Evolutionary conservation across 148 eudicot genomes (phyloP), one percentile per base, ranked within the genome.

Genomic region (Silene conica): DNA sequence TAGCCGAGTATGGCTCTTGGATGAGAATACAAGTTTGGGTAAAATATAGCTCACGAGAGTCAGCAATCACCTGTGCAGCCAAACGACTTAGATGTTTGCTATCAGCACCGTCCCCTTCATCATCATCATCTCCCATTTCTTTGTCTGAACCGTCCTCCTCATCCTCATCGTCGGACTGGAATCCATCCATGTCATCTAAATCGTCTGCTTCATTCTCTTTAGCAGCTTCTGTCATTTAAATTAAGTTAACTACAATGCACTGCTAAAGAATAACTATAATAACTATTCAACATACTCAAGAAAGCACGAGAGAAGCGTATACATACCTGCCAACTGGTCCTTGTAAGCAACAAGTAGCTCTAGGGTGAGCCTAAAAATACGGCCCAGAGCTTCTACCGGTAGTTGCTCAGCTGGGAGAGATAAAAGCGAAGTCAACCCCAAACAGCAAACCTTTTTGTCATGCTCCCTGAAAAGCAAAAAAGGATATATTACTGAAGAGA

Each of bases 41-140:
- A 34, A 34, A 34, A 34, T 34, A 38, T 38, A 38, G 43, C 34
- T 31, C 34, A 31, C 2, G 34, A 31, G 8, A 38, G 43, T 38
- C 41, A 34, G 41, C 41, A 76, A 89, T 73, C 64, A 92, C 99
- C 96, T 86, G 92, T 68, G 96, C 92, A 73, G 97, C 96, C 72
- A 92, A 79, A 77, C 84, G 91, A 70, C 87, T 82, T 76, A 95
- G 86, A 26, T 79, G 89, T 56, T 67, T 72, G 74, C 86, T 92
- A 74, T 92, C 89, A 63, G 90, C 92, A 79, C 85, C 99, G 84
- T 95, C 97, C 56, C 89, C 96, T 80, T 90, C 92, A 78, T 91
- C 98, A 23, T 80, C 98, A 25, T 79, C 97, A 84, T 95, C 83
- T 79, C 97, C 97, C 97, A 95, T 95, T 77, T 95, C 98, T 81